These are phyloP conservation scores for Gastrolobium bilobum DNA, from an alignment of 306 rosid genomes.

Conservation along the genomic window DNA sequence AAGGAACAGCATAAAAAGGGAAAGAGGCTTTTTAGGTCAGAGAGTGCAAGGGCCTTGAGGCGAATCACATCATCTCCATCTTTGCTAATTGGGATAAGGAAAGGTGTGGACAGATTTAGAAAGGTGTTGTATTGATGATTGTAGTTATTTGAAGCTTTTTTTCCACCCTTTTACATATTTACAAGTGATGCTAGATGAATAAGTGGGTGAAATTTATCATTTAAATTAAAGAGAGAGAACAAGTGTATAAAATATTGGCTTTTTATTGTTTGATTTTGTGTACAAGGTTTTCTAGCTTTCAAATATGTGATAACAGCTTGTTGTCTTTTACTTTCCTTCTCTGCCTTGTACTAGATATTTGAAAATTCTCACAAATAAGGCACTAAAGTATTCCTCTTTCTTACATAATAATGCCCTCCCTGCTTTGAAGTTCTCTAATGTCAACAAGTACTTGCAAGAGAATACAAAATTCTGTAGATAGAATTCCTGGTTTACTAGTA, in stretches of 20 bases:
- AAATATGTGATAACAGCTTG: slow-evolving; percentile 49
- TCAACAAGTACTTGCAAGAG: neutral
- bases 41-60: slow-evolving; percentile 77
- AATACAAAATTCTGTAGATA: neutral
- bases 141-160: slow-evolving; percentile 46
- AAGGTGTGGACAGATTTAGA: slow-evolving; percentile 76
- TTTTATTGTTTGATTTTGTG: slow-evolving; percentile 58
- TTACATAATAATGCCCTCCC: no score
- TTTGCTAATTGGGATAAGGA: slow-evolving; percentile 74
- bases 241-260: slow-evolving; percentile 43
- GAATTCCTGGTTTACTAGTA: neutral
- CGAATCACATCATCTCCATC: slow-evolving; percentile 95
- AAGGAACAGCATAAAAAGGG: slow-evolving; percentile 62
- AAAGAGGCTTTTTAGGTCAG: slow-evolving; percentile 70
- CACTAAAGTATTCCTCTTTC: neutral
- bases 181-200: slow-evolving; percentile 52
- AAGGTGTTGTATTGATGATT: slow-evolving; percentile 70
- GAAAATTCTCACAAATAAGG: neutral
- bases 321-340: slow-evolving; percentile 10
- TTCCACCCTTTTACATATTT: slow-evolving; percentile 25
- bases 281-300: slow-evolving; percentile 39
- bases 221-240: slow-evolving; percentile 13
- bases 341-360: neutral
- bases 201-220: slow-evolving; percentile 40
- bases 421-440: neutral